phyloP scores from a whole-genome alignment of 768 basidiomycete species.

The Boletus sp. region DNA sequence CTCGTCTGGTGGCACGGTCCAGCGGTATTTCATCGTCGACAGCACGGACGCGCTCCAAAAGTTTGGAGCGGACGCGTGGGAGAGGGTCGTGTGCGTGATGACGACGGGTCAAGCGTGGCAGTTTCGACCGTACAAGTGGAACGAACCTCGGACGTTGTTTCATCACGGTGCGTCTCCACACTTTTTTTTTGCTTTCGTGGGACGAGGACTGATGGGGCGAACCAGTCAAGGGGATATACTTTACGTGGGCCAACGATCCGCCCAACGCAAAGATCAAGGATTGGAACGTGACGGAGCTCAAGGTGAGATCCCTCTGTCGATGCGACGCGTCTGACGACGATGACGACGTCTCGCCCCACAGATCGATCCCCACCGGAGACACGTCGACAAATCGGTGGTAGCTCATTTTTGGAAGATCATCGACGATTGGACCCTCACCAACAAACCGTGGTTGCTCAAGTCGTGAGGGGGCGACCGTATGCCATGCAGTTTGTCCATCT shows the following conservation, averaged over 20 bases:
- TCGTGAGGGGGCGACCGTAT: constrained; percentile 25
- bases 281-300: constrained; percentile 96
- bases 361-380: constrained; percentile 89
- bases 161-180: constrained; percentile 69
- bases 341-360: constrained; percentile 27
- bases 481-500: neutral
- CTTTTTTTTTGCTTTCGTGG: neutral
- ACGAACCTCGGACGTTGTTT: constrained; percentile 87
- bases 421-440: constrained; percentile 77
- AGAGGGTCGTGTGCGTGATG: constrained; percentile 95
- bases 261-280: constrained; percentile 87
- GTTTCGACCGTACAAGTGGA: constrained; percentile 96
- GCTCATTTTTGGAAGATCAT: constrained; percentile 95
- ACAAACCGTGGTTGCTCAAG: constrained; percentile 76
- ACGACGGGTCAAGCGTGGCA: constrained; percentile 99
- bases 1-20: constrained; percentile 29
- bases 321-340: neutral
- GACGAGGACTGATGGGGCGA: neutral
- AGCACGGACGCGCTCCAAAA: constrained; percentile 89
- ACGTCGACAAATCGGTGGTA: constrained; percentile 92
- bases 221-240: constrained; percentile 91
- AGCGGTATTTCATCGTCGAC: constrained; percentile 86
- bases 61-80: constrained; percentile 93
- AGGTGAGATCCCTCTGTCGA: constrained; percentile 45
- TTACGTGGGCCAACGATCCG: constrained; percentile 92